Evolutionary conservation across 345 rosid species (phyloP), one percentile per base, ranked within the genome.

Genomic region (Citrus reticulata): DNA sequence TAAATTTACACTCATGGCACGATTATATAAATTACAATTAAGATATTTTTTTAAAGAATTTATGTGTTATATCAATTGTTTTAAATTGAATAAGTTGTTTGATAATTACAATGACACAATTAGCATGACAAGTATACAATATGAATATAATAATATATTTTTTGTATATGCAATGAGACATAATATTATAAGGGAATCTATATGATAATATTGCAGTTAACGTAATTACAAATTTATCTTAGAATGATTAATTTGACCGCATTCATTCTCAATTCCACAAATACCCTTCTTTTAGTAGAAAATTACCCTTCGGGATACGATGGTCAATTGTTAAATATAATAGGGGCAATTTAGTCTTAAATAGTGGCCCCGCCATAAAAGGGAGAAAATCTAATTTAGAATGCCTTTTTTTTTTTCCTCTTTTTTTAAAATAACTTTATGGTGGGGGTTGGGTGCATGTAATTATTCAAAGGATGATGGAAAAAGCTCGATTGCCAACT

Each of bases 281-380:
- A 46, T 29, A 30, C n/a, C 61, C 32, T 75, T 19, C 1, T 13
- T 4, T 30, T 29, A 2, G 0, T 29, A 8, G 1, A 46, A 46
- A 46, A 1, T 4, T 9, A 5, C 0, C 1, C 34, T 25, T 24
- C 8, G 13, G 68, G 68, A 63, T 34, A 14, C 0, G 4, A 1
- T 40, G 10, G 80, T 25, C 1, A 59, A 14, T 16, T 10, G 0
- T 0, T 5, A 27, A 9, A 5, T 1, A 1, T 0, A 1, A 0
- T 2, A 59, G 25, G 83, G 87, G 65, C 11, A 76, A 78, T 76
- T 68, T 73, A 29, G 86, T 76, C 87, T 29, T 20, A 1, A 5
- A 1, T 35, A 32, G 9, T 13, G 22, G 8, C 40, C 65, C 59
- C 59, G 2, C 8, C 4, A 10, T 3, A 40, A 75, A 78, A 58